Conservation (phyloP, 176 grass and related monocot genomes). For the Thalia dealbata region DNA sequence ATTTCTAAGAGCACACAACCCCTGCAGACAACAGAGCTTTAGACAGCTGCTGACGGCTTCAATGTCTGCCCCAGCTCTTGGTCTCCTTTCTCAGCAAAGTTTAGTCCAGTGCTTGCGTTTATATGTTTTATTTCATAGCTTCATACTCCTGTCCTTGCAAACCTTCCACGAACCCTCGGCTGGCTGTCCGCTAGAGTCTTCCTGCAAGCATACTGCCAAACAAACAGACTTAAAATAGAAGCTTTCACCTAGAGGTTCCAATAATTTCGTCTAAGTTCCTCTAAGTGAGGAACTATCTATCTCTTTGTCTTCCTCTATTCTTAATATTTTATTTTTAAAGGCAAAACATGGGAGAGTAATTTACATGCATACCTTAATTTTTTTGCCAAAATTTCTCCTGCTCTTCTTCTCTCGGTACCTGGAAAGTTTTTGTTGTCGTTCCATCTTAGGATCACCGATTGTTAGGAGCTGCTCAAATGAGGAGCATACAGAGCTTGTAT, state of each 20-base stretch:
- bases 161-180: constrained; percentile 89
- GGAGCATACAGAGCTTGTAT: constrained; percentile 28
- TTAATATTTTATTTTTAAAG: neutral
- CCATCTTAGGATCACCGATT: constrained; percentile 59
- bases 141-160: constrained; percentile 81
- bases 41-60: constrained; percentile 9
- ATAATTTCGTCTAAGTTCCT: too few relatives aligned
- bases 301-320: neutral
- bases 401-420: constrained; percentile 97
- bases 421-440: constrained; percentile 90
- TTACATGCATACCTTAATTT: constrained; percentile 68
- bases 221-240: neutral
- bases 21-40: constrained; percentile 13
- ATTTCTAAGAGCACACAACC: neutral
- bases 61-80: neutral
- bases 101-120: neutral
- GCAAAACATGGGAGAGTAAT: neutral
- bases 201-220: constrained; percentile 78
- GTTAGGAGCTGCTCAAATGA: constrained; percentile 65
- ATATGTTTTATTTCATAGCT: constrained; percentile 41
- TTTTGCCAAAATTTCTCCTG: constrained; percentile 85
- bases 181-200: constrained; percentile 98
- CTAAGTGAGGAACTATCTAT: too few relatives aligned
- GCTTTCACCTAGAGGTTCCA: neutral
- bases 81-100: neutral